Evolutionary conservation across 2,329 filamentous ascomycete species (phyloP).

Genomic region (Periglandula ipomoeae): DNA sequence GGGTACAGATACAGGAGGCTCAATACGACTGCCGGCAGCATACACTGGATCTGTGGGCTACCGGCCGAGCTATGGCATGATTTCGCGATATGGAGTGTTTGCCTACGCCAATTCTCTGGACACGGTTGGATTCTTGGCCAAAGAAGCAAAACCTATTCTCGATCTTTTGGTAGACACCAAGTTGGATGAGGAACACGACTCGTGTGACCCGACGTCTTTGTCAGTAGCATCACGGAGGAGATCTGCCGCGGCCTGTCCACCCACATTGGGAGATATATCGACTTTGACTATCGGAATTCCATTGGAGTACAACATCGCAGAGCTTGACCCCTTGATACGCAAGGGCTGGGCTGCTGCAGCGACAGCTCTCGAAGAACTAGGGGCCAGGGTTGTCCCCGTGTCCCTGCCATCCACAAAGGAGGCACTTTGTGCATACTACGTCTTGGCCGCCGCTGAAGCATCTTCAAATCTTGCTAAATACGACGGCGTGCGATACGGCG

Average conservation of each 20-base stretch:
- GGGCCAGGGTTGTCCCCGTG: constrained; percentile 64
- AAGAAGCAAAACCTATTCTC: constrained; percentile 40
- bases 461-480: constrained; percentile 95
- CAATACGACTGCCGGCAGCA: constrained; percentile 76
- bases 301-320: constrained; percentile 78
- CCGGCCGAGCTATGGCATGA: constrained; percentile 83
- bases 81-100: constrained; percentile 79
- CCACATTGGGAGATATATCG: constrained; percentile 17
- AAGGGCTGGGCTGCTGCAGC: constrained; percentile 60
- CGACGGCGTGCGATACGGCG: constrained; percentile 89
- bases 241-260: constrained; percentile 25
- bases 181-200: constrained; percentile 49
- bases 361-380: constrained; percentile 47
- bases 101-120: constrained; percentile 90
- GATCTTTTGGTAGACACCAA: constrained; percentile 41
- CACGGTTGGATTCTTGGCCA: constrained; percentile 71
- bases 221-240: constrained; percentile 42
- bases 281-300: constrained; percentile 47
- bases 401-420: constrained; percentile 76
- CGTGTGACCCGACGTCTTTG: constrained; percentile 67
- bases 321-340: constrained; percentile 63
- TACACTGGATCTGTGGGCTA: constrained; percentile 79
- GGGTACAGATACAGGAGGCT: constrained; percentile 90
- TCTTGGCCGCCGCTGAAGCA: constrained; percentile 89
- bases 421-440: constrained; percentile 88